Evolutionary conservation across 192 early-diverging fungal species (phyloP), one percentile per base, ranked within the genome.

Genomic region (Backusella mclennaniae): DNA sequence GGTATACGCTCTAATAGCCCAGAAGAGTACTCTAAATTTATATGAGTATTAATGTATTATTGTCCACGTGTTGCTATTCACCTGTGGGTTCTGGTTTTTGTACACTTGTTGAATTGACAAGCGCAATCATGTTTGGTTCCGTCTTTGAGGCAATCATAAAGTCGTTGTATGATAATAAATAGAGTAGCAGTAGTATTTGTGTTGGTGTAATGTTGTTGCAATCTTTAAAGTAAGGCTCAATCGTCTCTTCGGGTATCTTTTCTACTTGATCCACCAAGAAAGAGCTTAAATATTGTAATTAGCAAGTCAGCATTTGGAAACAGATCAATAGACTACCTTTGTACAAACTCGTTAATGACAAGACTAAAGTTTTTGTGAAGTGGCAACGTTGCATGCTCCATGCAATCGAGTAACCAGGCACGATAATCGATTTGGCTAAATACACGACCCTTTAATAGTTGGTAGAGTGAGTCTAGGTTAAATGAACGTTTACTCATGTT

Each of bases 111-210:
- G 69, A 35, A 46, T 31, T 42, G 29, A 42, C 73, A 29, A 63
- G 36, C 1, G 63, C 71, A 23, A 73, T 69, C 49, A 76, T 21
- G 35, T 70, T 71, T 17, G 79, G 74, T 31, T 80, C 75, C 2
- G 69, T 76, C 36, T 56, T 71, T 33, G 36, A 52, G 0, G 69
- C 74, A 53, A 71, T 66, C 39, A 82, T 77, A 31, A 39, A 31
- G 53, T 74, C 71, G 56, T 85, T 82, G 56, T 73, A 83, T 11
- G 71, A 53, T 19, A 85, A 63, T 15, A 83, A 66, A 71, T 85
- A 85, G 9, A 83, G 70, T 33, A 76, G 35, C 44, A 85, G 44
- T 3, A 85, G 23, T 17, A 80, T 42, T 41, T 85, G 81, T 1
- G 72, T 49, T 6, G 84, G 75, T 12, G 81, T 71, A 14, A 77